These are phyloP conservation scores for Sonneratia alba DNA, from an alignment of 345 rosid species.

Conservation along the genomic window DNA sequence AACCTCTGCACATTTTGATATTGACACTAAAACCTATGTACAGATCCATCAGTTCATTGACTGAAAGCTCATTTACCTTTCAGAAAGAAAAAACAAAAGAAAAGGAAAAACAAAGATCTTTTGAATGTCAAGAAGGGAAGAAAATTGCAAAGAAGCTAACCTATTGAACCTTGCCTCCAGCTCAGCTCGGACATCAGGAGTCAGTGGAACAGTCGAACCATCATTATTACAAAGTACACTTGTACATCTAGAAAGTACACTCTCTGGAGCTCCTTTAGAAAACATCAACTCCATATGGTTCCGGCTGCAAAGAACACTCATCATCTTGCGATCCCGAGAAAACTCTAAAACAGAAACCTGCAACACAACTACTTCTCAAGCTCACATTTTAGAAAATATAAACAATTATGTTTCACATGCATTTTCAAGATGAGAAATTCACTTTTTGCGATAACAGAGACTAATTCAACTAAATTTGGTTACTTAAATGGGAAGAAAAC, in stretches of 20 bases:
- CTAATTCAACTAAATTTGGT: neutral
- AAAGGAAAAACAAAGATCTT: neutral
- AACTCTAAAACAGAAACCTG: slow-evolving; percentile 88
- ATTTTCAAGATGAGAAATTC: neutral
- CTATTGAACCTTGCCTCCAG: slow-evolving; percentile 68
- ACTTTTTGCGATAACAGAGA: neutral
- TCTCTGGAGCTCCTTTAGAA: slow-evolving; percentile 98
- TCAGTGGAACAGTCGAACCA: slow-evolving; percentile 74
- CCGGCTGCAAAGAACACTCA: slow-evolving; percentile 88
- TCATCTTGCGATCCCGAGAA: slow-evolving; percentile 97
- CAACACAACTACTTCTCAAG: slow-evolving; percentile 15
- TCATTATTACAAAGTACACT: slow-evolving; percentile 68
- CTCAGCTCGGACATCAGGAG: slow-evolving; percentile 55
- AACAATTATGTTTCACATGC: neutral
- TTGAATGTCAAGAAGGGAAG: neutral
- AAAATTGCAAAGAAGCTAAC: neutral
- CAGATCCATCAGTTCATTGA: too few relatives aligned
- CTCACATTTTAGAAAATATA: neutral
- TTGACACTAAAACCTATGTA: too few relatives aligned
- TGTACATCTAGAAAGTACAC: slow-evolving; percentile 77
- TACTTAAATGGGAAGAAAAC: neutral
- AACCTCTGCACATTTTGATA: too few relatives aligned
- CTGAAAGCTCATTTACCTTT: too few relatives aligned
- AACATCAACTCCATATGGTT: slow-evolving; percentile 66
- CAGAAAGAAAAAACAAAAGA: neutral